These are phyloP conservation scores for Macrocybe gigantea DNA, from an alignment of 768 basidiomycete species.

Conservation along the genomic window DNA sequence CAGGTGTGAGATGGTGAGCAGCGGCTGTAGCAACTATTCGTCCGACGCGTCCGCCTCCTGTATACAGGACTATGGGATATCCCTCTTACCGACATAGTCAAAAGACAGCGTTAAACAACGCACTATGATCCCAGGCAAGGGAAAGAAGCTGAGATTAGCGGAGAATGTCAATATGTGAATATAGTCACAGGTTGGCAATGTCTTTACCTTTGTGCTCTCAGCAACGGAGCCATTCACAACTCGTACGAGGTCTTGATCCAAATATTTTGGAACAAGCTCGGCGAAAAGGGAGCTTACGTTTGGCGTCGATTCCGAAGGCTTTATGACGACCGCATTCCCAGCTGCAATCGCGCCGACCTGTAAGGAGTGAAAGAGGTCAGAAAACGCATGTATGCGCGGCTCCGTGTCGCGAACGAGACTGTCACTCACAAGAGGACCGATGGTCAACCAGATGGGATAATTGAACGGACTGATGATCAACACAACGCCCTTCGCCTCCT, in stretches of 20 bases:
- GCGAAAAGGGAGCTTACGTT: constrained; percentile 51
- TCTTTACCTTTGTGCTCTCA: constrained; percentile 51
- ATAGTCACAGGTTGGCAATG: background rate
- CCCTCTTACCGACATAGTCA: background rate
- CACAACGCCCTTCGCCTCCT: constrained; percentile 74
- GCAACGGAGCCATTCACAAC: constrained; percentile 65
- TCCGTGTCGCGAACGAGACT: background rate
- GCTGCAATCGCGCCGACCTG: constrained; percentile 71
- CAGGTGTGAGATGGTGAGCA: constrained; percentile 69
- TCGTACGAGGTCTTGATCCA: constrained; percentile 61
- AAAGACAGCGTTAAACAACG: constrained; percentile 9
- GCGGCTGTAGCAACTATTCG: constrained; percentile 68
- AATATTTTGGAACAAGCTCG: constrained; percentile 67
- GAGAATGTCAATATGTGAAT: background rate
- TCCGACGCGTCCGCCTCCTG: constrained; percentile 54
- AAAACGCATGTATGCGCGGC: too few species aligned
- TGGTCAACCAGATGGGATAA: constrained; percentile 57
- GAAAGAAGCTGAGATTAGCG: constrained; percentile 50
- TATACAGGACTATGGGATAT: constrained; percentile 18
- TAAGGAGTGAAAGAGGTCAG: background rate
- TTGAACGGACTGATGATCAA: constrained; percentile 73
- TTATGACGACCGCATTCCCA: constrained; percentile 66
- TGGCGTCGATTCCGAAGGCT: constrained; percentile 70
- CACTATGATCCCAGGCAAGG: constrained; percentile 57
- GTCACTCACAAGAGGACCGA: constrained; percentile 51